These are phyloP conservation scores for Cladosporium sp. DNA, from an alignment of 2,329 filamentous ascomycete species.

Conservation along the genomic window DNA sequence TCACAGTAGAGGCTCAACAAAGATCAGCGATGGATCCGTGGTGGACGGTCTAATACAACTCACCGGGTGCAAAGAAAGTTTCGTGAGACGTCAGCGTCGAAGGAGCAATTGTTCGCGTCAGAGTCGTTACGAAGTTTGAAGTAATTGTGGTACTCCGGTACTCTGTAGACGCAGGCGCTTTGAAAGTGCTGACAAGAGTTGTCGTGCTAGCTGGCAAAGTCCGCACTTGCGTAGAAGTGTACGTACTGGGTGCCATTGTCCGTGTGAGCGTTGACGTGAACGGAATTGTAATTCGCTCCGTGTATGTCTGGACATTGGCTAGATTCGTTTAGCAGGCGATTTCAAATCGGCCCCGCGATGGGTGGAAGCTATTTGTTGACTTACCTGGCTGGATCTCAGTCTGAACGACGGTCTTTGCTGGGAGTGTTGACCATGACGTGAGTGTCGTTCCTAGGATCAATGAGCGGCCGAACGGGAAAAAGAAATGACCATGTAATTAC, in stretches of 20 bases:
- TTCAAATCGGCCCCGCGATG: neutral
- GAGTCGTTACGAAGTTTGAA: neutral
- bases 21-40: neutral
- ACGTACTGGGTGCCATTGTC: neutral
- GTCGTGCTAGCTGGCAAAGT: slow-evolving; percentile 1
- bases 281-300: slow-evolving; percentile 1
- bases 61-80: slow-evolving; percentile 1
- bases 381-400: slow-evolving; percentile 7
- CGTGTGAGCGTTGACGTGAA: neutral
- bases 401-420: neutral
- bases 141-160: neutral
- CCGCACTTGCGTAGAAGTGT: neutral
- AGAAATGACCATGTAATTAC: neutral
- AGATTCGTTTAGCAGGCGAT: neutral
- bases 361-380: neutral
- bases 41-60: neutral
- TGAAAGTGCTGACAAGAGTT: neutral
- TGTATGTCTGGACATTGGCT: slow-evolving; percentile 2
- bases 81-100: slow-evolving; percentile 1
- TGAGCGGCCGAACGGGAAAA: neutral
- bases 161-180: neutral
- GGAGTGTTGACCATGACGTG: neutral
- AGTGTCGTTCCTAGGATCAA: slow-evolving; percentile 1
- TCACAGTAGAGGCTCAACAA: neutral
- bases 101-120: slow-evolving; percentile 1